Base-by-base conservation (phyloP, 2,329 filamentous ascomycete species). In the Scortechinia acanthostroma region DNA sequence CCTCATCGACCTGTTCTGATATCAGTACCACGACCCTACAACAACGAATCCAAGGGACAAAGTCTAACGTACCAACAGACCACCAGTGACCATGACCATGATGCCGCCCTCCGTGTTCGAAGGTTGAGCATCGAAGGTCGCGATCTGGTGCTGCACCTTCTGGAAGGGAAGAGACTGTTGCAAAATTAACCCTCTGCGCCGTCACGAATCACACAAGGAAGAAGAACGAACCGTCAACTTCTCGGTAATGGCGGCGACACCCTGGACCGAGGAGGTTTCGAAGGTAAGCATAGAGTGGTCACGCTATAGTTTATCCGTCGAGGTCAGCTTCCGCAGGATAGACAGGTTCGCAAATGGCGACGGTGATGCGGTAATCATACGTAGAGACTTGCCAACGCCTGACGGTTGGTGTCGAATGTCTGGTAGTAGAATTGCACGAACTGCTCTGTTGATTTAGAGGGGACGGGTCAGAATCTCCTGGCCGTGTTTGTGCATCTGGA, bases 391-490 rank as follows among this genome's bases (percentile, higher is more conserved):
- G 65, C 68, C 37, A 96, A 77, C 44, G 62, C 56, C 46, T 68
- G 66, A 58, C 90, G 84, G 66, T 91, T 75, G 49, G 60, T 51
- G 64, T 95, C 90, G 68, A 96, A 95, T 48, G 82, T 83, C 58
- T 84, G 74, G 77, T 95, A 96, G 80, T 96, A 97, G 74, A 85
- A 91, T 49, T 83, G 62, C 53, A 91, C 84, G 68, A 97, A 96
- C 69, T 94, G 79, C 64, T 84, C 91, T 96, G 60, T 51, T 40
- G 53, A 45, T 46, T 42, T 47, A 28, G 33, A n/a, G n/a, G n/a
- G 22, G 45, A 20, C 21, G 21, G 21, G 25, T 37, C n/a, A 47
- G 19, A 40, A 20, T 16, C 17, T 22, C 28, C 6, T 42, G 13
- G 17, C 14, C 25, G n/a, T n/a, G n/a, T n/a, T n/a, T n/a, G n/a